phyloP scores from a whole-genome alignment of 805 yeast species.

The Wickerhamiella musiphila region DNA sequence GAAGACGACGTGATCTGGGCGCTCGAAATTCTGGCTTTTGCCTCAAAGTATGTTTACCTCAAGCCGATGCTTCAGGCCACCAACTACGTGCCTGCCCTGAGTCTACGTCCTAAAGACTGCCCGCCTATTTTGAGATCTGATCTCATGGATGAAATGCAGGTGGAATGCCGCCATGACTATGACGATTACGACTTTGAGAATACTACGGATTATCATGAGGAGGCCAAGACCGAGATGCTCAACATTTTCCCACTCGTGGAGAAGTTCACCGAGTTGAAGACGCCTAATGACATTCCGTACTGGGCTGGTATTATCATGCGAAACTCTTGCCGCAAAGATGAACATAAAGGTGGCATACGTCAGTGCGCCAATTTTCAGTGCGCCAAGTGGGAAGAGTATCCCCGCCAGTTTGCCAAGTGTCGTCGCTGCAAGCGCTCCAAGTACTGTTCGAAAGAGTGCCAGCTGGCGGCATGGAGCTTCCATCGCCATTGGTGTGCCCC shows the following conservation, averaged over 20 bases:
- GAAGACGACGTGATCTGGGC: conserved; percentile 94
- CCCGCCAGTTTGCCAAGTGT: conserved; percentile 89
- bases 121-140: conserved; percentile 14
- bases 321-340: conserved; percentile 86
- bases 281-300: conserved; percentile 68
- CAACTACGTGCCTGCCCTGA: conserved; percentile 54
- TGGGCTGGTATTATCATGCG: conserved; percentile 99
- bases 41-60: conserved; percentile 74
- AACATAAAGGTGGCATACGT: conserved; percentile 68
- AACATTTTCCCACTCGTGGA: conserved; percentile 86
- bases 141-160: conserved; percentile 2
- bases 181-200: conserved; percentile 21
- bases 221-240: conserved; percentile 26
- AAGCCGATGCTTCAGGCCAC: conserved; percentile 60
- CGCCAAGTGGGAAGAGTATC: conserved; percentile 84
- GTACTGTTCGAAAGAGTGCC: conserved; percentile 87
- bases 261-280: conserved; percentile 56
- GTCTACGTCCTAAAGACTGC: conserved; percentile 22
- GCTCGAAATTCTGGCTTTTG: conserved; percentile 76
- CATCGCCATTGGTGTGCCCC: conserved; percentile 81
- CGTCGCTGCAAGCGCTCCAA: conserved; percentile 87
- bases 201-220: conserved; percentile 26
- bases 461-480: conserved; percentile 76
- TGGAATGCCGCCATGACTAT: conserved; percentile 9
- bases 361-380: conserved; percentile 91